Percentiles rank a stretch among this genome's conserved stretches.
Evolutionary conservation across 805 yeast species (phyloP).

Genomic region (Starmerella stellata): DNA sequence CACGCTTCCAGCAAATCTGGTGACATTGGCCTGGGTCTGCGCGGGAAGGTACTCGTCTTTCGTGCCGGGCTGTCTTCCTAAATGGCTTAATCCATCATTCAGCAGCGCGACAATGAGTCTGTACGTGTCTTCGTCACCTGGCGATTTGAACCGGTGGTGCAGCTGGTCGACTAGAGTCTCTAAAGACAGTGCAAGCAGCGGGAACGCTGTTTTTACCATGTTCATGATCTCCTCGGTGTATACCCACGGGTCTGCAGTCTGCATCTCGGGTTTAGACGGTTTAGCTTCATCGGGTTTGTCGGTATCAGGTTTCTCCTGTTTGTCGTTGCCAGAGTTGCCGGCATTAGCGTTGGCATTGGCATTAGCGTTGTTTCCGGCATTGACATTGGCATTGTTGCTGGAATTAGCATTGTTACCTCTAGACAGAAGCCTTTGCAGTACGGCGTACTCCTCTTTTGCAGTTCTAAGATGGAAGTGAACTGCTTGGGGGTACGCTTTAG

Average conservation of each 20-base stretch:
- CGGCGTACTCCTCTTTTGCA: conserved; percentile 82
- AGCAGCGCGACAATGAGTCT: conserved; percentile 78
- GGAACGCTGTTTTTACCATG: conserved; percentile 89
- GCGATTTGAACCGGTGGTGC: conserved; percentile 78
- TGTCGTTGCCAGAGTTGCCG: conserved; percentile 1
- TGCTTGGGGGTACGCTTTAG: conserved; percentile 94
- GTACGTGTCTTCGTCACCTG: conserved; percentile 91
- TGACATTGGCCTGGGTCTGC: conserved; percentile 73
- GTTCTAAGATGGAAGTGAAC: conserved; percentile 89
- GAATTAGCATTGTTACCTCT: background rate
- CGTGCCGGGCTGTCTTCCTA: conserved; percentile 71
- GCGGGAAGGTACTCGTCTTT: conserved; percentile 76
- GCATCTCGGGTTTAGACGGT: background rate
- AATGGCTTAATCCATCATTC: conserved; percentile 82
- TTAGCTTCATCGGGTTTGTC: background rate
- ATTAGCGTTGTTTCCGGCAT: background rate
- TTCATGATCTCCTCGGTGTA: conserved; percentile 86
- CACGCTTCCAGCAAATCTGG: conserved; percentile 81
- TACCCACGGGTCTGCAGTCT: conserved; percentile 44
- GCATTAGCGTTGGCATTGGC: conserved; percentile 5
- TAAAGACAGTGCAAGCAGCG: conserved; percentile 73
- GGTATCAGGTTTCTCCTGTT: background rate
- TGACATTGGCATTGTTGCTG: background rate
- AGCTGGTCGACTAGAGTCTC: conserved; percentile 94
- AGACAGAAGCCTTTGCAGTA: conserved; percentile 42